These are phyloP conservation scores for Gliomastix tumulicola DNA, from an alignment of 2,329 filamentous ascomycete species.

Conservation along the genomic window DNA sequence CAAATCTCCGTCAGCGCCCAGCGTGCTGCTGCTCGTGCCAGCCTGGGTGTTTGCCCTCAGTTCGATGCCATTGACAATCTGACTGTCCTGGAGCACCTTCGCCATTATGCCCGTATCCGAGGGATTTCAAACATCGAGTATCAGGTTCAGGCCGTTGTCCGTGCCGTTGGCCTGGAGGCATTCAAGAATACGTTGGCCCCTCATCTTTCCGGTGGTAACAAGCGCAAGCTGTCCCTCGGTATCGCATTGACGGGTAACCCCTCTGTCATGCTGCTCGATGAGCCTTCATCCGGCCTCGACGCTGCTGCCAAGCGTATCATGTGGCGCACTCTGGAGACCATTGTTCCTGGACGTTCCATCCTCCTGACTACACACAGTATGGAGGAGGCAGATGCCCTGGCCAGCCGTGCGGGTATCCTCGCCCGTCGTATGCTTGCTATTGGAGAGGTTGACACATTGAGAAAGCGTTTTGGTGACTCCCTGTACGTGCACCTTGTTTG, in stretches of 20 bases:
- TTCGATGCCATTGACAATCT: conserved; percentile 69
- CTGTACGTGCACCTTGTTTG: conserved; percentile 74
- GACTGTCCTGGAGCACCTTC: conserved; percentile 65
- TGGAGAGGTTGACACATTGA: conserved; percentile 61
- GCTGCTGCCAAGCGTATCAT: conserved; percentile 67
- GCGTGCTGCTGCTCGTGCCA: conserved; percentile 53
- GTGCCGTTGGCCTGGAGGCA: conserved; percentile 55
- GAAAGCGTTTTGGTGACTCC: conserved; percentile 63
- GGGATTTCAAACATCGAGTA: conserved; percentile 49
- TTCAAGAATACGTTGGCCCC: conserved; percentile 58
- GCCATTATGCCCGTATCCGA: conserved; percentile 66
- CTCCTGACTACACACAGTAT: conserved; percentile 73
- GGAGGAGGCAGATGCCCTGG: conserved; percentile 74
- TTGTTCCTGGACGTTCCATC: conserved; percentile 59
- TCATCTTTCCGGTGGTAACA: conserved; percentile 69
- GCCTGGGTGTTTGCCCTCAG: conserved; percentile 67
- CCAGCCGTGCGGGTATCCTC: conserved; percentile 61
- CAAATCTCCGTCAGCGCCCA: conserved; percentile 56
- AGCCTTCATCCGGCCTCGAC: conserved; percentile 68
- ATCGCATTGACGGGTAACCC: conserved; percentile 74
- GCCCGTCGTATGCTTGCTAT: conserved; percentile 73
- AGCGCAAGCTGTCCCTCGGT: conserved; percentile 65
- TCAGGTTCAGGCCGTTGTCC: conserved; percentile 59
- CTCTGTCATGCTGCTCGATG: conserved; percentile 65
- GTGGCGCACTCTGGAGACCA: conserved; percentile 63